Evolutionary conservation across 2,329 filamentous ascomycete species (phyloP).

Genomic region (Emericellopsis cladophorae): DNA sequence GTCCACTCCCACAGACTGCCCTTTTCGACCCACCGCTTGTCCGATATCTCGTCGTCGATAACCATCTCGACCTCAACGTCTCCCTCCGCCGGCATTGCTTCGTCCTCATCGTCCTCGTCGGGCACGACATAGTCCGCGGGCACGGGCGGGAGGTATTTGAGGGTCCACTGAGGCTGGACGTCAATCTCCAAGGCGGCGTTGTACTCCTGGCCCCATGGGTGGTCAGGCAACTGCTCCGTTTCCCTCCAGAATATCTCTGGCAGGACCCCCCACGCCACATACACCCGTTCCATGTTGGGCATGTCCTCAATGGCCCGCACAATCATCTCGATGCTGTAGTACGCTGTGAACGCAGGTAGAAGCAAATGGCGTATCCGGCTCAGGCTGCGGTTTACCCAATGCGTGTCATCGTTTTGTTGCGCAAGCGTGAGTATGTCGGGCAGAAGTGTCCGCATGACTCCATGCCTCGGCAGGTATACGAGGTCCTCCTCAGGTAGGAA

Average conservation of each 20-base stretch:
- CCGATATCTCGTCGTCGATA: neutral
- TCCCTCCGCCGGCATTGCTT: neutral
- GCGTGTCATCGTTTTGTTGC: neutral
- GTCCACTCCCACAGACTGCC: conserved; percentile 7
- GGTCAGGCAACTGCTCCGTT: neutral
- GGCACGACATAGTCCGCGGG: conserved; percentile 5
- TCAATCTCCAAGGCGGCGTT: neutral
- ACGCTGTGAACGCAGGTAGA: conserved; percentile 12
- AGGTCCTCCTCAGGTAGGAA: neutral
- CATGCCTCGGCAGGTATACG: neutral
- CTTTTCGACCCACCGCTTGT: conserved; percentile 3
- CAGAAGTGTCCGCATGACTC: neutral
- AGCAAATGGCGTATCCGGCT: conserved; percentile 8
- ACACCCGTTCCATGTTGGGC: conserved; percentile 8
- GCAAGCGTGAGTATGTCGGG: neutral
- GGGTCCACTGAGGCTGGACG: neutral
- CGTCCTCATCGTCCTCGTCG: conserved; percentile 3
- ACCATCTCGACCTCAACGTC: neutral
- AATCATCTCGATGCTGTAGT: conserved; percentile 10
- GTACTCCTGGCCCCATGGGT: neutral
- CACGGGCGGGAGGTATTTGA: neutral
- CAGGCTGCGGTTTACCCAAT: neutral
- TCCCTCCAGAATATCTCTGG: conserved; percentile 4
- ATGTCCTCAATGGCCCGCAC: conserved; percentile 4
- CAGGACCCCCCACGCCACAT: conserved; percentile 10